Evolutionary conservation across 1,284 basidiomycete species (phyloP), one percentile per base, ranked within the genome.

Genomic region (Tilletia caries): DNA sequence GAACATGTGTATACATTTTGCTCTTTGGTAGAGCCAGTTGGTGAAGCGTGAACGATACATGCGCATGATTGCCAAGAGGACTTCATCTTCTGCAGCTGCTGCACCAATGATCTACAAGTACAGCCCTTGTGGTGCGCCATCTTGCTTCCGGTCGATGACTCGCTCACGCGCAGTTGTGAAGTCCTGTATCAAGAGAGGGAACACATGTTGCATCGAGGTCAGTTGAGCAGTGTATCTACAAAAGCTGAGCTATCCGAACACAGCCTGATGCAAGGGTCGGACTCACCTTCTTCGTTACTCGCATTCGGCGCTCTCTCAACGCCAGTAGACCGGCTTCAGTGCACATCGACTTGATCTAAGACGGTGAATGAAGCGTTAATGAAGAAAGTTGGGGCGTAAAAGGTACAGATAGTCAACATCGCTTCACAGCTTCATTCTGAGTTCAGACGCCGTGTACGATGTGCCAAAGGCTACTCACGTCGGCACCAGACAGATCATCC

Each of bases 281-380:
- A 25, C 44, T 34, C 37, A 65, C 71, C 77, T 82, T 82, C 85
- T 98, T 98, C 44, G 91, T 97, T 15, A 98, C 95, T 73, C 93
- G 87, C 95, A 98, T 98, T 69, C 96, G 87, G 71, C 96, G 88
- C 85, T 99, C 96, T 76, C 96, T 88, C 74, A 98, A 86, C 3
- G 96, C 96, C 66, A 98, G 86, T 68, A 99, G 84, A 79, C 96
- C 96, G 23, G 96, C 96, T 84, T 99, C 96, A 3, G 96, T 86
- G 54, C 75, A 70, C 43, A 73, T 62, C 54, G 68, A 71, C 94
- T 69, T 66, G 46, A 66, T 66, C 58, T 62, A 23, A 62, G 34
- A 37, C 13, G 23, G 32, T 25, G 2, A 37, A 62, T n/a, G 29
- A 34, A 29, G 18, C 0, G 13, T 23, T 27, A 8, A 3, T 25